Evolutionary conservation across 139 green algal species (phyloP).

Genomic region (Dunaliella sp.): DNA sequence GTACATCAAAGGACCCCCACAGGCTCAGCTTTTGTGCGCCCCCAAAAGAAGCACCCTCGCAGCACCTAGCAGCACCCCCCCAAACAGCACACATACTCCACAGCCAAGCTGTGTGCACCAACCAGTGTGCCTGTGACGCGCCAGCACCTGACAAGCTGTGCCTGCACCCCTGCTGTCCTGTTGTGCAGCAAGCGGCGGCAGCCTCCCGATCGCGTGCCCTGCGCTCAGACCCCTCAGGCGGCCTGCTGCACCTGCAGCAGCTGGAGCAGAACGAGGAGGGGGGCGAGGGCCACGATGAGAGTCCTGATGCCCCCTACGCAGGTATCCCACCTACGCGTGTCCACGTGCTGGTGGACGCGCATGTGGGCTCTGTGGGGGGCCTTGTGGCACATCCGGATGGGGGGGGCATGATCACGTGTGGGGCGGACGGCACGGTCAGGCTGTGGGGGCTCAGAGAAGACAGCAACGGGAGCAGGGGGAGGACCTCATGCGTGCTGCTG

Average conservation of each 20-base stretch:
- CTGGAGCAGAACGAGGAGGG: background rate
- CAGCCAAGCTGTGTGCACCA: too few relatives aligned
- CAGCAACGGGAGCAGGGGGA: background rate
- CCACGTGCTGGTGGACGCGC: conserved; percentile 28
- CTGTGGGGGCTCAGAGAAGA: conserved; percentile 27
- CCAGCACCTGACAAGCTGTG: too few relatives aligned
- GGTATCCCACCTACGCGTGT: background rate
- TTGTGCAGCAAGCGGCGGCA: too few relatives aligned
- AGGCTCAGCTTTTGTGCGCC: too few relatives aligned
- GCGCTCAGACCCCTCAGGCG: too few relatives aligned
- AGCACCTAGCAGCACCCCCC: too few relatives aligned
- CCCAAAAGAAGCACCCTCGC: too few relatives aligned
- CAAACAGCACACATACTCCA: too few relatives aligned
- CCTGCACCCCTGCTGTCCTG: too few relatives aligned
- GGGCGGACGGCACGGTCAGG: conserved; percentile 42
- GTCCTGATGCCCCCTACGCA: background rate
- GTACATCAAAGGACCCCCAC: too few relatives aligned
- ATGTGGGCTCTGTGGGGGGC: conserved; percentile 32
- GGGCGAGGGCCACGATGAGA: background rate
- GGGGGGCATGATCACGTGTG: conserved; percentile 31
- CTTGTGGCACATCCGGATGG: conserved; percentile 30
- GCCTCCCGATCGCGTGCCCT: too few relatives aligned
- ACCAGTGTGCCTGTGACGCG: too few relatives aligned
- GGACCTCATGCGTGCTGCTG: conserved; percentile 13
- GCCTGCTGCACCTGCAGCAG: background rate